A percentile compares a stretch with the other conserved stretches of the same genome.
These are phyloP conservation scores for Plasmodium gallinaceum DNA, from an alignment of 169 alveolate genomes.

Conservation along the genomic window DNA sequence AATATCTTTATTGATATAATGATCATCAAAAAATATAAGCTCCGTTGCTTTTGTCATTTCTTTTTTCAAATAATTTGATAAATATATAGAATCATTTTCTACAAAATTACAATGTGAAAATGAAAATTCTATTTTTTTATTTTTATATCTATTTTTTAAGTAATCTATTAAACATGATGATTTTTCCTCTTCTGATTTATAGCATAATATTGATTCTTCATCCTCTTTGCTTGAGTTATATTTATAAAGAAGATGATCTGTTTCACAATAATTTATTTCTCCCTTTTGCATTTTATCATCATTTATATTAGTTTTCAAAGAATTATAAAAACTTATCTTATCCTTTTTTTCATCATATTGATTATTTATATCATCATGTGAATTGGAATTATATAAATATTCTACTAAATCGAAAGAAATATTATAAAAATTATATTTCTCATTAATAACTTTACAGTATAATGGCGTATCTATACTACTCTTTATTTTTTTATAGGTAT, in stretches of 20 bases:
- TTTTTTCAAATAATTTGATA: slow-evolving; percentile 26
- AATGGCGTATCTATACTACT: slow-evolving; percentile 74
- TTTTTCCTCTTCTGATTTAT: slow-evolving; percentile 27
- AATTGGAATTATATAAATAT: slow-evolving; percentile 13
- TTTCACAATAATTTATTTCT: not conserved
- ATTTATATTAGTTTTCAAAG: not conserved
- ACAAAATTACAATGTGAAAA: slow-evolving; percentile 18
- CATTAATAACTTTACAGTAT: slow-evolving; percentile 59
- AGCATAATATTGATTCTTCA: not conserved
- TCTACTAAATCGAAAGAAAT: slow-evolving; percentile 72
- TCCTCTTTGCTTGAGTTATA: not conserved
- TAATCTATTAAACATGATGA: slow-evolving; percentile 36
- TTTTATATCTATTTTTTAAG: slow-evolving; percentile 27
- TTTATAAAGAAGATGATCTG: not conserved
- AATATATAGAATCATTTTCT: slow-evolving; percentile 71
- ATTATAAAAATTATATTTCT: slow-evolving; percentile 39
- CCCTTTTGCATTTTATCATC: not conserved
- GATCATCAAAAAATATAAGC: slow-evolving; percentile 46
- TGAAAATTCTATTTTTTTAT: slow-evolving; percentile 19
- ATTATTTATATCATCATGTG: not conserved
- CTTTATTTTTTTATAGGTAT: slow-evolving; percentile 55
- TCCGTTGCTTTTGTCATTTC: slow-evolving; percentile 72
- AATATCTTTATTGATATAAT: slow-evolving; percentile 72
- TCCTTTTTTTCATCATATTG: not conserved
- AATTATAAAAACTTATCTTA: not conserved